phyloP scores from a whole-genome alignment of 176 grass and related monocot genomes.

The Oryza meyeriana region DNA sequence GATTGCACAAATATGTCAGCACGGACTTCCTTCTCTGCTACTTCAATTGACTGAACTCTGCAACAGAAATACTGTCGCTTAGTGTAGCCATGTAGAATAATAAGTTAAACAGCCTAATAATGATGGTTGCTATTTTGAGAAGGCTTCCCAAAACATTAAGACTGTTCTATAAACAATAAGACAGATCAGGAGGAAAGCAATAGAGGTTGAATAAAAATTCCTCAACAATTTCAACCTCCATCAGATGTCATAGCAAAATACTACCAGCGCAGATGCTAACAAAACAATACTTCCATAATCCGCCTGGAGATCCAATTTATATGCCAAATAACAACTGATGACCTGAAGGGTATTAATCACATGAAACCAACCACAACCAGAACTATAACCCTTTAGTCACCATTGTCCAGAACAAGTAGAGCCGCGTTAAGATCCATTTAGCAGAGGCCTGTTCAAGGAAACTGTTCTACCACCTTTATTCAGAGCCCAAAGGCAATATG shows the following conservation, averaged over 20 bases:
- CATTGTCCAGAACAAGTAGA: conserved; percentile 22
- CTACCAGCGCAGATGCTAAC: neutral
- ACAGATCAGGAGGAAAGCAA: neutral
- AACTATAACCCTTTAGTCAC: neutral
- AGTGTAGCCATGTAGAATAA: neutral
- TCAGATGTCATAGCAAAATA: neutral
- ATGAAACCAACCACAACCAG: neutral
- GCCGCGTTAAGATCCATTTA: neutral
- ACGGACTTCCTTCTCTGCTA: conserved; percentile 45
- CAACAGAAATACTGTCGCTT: conserved; percentile 14
- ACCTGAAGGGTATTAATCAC: neutral
- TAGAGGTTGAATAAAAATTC: neutral
- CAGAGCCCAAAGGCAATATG: too few relatives aligned
- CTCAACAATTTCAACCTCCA: neutral
- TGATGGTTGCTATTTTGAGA: neutral
- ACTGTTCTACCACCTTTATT: too few relatives aligned
- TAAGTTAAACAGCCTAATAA: neutral
- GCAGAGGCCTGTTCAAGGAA: neutral
- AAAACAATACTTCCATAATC: neutral
- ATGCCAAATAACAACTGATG: neutral
- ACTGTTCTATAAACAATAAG: neutral
- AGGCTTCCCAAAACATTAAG: neutral
- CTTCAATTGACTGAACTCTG: conserved; percentile 81
- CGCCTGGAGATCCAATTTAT: neutral
- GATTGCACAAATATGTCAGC: conserved; percentile 75